Evolutionary conservation across 148 eudicot genomes (phyloP), one percentile per base, ranked within the genome.

Genomic region (Rhododendron henanense): DNA sequence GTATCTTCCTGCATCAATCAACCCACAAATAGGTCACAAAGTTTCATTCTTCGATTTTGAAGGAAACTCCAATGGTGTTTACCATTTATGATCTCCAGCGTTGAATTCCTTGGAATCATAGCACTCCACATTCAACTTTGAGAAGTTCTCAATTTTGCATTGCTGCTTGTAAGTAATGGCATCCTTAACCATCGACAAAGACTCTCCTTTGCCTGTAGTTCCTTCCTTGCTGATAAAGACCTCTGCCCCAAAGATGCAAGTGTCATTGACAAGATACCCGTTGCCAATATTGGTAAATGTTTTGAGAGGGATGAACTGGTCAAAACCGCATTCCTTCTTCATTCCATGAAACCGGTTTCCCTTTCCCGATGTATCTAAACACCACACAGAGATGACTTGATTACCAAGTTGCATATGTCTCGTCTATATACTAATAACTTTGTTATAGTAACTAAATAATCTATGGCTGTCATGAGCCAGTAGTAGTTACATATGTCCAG

Each of bases 1-100:
- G 57, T 79, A 79, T 79, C 57, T 79, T 79, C 81, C 81, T 78
- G 57, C 55, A 78, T 14, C 19, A 79, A n/a, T 48, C 81, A 45
- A 25, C 55, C 13, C 51, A n/a, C 18, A 2, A 79, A 21, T 10
- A 6, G 23, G 10, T 41, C 28, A 44, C 45, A 77, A 44, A 44
- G 53, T 7, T 1, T 35, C 53, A 18, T 21, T 77, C 47, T 44
- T 44, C 10, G 0, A 18, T 21, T 77, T 44, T 11, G 21, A 44
- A 44, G 4, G 51, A n/a, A 77, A 77, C 23, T 21, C 33, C 51
- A 77, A 76, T 0, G 79, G 79, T 39, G 18, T 39, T 76, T 19
- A 67, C 81, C 81, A 79, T 79, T 47, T n/a, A 2, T 47, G 59
- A 79, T 79, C 81, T 79, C 33, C 81, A 4, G 57, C 59, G 25